Evolutionary conservation across 208 protist species (phyloP), one percentile per base, ranked within the genome.

Genomic region (Leptomonas pyrrhocoris): DNA sequence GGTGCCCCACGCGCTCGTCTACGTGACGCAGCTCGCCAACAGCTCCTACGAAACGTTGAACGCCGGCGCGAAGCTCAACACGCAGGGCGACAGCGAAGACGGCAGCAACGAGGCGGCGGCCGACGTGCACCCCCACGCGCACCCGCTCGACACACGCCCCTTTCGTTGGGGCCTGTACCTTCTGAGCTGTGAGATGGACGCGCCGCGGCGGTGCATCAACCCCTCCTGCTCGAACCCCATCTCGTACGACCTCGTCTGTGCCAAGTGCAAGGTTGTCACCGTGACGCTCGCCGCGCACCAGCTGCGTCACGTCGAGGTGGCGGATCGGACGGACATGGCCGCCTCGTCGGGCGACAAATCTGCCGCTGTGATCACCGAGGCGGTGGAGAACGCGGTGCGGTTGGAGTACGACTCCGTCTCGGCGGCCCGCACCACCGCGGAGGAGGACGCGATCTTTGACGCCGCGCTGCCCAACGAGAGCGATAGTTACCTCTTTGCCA

Each of bases 171-270:
- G 77, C 15, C 66, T 83, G 23, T 75, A 80, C 64, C 43, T 38
- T 7, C 73, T 86, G 18, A 31, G 58, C 53, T 61, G 71, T 40
- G 77, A 34, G 73, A 55, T 86, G 43, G 57, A 80, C 45, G 34
- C 59, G 9, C 71, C 73, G 42, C 77, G 73, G n/a, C 72, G 70
- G 34, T 86, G 81, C 71, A 73, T 80, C 63, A 79, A 83, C 65
- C 77, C 77, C 16, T 53, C 55, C 60, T 83, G 81, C 51, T 9
- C 68, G 18, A 23, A n/a, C 8, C 65, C 68, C 15, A 58, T 79
- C 46, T 61, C 50, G 13, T 79, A 77, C 63, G 50, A 51, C 42
- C 63, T 53, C 9, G 27, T n/a, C 12, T 86, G 81, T 55, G 8
- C 11, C 38, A 60, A 60, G 30, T 86, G 81, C 68, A 66, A 70